Percentiles rank a stretch among this genome's conserved stretches.
phyloP scores from a whole-genome alignment of 768 basidiomycete genomes.

The Suillus variegatus region DNA sequence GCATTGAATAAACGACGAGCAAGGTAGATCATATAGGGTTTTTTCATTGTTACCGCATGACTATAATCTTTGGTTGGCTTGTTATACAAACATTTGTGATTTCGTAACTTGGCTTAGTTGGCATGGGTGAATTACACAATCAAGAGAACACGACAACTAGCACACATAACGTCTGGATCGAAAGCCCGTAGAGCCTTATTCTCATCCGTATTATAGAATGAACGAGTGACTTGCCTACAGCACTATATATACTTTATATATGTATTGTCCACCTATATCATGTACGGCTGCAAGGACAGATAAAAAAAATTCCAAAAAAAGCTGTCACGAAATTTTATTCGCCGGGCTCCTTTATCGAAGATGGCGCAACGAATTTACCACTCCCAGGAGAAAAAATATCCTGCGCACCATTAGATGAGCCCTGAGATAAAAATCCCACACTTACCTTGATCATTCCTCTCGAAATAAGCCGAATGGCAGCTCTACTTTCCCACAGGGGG shows the following conservation, averaged over 20 bases:
- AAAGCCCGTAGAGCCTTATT: too few species aligned
- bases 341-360: neutral
- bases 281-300: neutral
- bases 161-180: too few species aligned
- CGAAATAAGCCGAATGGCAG: conserved; percentile 58
- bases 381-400: conserved; percentile 43
- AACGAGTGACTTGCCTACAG: neutral
- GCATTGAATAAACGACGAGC: neutral
- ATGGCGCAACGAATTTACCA: conserved; percentile 36
- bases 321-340: neutral
- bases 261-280: neutral
- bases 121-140: too few species aligned
- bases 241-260: neutral
- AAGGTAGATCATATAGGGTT: neutral
- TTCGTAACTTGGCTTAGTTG: too few species aligned
- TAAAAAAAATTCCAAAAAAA: neutral
- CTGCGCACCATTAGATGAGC: conserved; percentile 21
- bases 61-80: neutral
- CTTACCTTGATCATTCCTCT: conserved; percentile 66
- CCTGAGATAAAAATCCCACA: neutral
- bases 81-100: too few species aligned
- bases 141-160: too few species aligned
- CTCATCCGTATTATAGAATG: neutral
- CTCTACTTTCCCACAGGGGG: conserved; percentile 83
- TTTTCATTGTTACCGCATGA: neutral